Evolutionary conservation across 2,329 filamentous ascomycete genomes (phyloP).

Genomic region (Aspergillus costaricaensis): DNA sequence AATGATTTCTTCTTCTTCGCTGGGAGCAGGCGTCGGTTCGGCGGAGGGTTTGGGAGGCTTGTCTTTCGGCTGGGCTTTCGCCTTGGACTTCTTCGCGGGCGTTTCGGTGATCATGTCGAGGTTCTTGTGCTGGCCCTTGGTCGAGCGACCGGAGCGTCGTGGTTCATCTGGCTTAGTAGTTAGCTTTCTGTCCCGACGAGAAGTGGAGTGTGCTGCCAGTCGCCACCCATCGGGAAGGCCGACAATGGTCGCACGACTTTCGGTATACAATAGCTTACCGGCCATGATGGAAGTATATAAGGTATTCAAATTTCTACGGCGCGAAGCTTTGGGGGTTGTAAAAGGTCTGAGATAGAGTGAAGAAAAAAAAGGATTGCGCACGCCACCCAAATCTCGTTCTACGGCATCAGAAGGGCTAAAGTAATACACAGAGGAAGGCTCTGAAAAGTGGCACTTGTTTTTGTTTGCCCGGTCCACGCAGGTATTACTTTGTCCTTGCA

Average conservation of each 20-base stretch:
- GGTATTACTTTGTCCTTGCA: constrained; percentile 37
- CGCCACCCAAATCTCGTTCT: constrained; percentile 40
- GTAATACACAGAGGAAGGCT: constrained; percentile 44
- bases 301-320: constrained; percentile 42
- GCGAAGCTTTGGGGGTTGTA: constrained; percentile 24
- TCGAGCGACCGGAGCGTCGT: constrained; percentile 90
- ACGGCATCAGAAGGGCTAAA: constrained; percentile 43
- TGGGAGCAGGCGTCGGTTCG: constrained; percentile 47
- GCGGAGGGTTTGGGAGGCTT: constrained; percentile 50
- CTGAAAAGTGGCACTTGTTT: constrained; percentile 30
- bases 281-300: constrained; percentile 52
- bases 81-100: constrained; percentile 48
- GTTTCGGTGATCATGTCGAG: constrained; percentile 70
- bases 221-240: constrained; percentile 9
- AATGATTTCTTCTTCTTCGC: constrained; percentile 70
- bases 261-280: constrained; percentile 58
- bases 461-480: constrained; percentile 27
- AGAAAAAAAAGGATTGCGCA: constrained; percentile 24
- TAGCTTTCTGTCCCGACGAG: constrained; percentile 28
- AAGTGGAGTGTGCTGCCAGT: constrained; percentile 5
- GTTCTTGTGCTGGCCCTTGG: constrained; percentile 94
- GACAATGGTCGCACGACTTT: constrained; percentile 10
- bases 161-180: constrained; percentile 67
- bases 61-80: constrained; percentile 50
- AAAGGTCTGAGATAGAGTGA: constrained; percentile 15